phyloP scores from a whole-genome alignment of 2,329 filamentous ascomycete species.

The Herpotrichia juniperi region DNA sequence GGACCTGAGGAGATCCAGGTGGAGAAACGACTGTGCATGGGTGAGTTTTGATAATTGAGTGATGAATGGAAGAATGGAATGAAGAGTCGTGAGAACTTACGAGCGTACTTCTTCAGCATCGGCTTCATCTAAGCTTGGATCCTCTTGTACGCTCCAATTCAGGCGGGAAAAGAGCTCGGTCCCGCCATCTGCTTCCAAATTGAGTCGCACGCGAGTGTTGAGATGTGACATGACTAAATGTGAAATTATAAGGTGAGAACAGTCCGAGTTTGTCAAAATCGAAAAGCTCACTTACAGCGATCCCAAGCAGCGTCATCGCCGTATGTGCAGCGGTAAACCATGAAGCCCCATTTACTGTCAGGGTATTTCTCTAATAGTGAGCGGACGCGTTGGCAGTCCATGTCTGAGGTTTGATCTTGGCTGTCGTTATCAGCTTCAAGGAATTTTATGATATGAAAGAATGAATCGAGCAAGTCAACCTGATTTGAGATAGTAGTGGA shows the following conservation, averaged over 20 bases:
- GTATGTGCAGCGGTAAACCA: conserved; percentile 19
- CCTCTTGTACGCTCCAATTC: conserved; percentile 16
- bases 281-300: too few relatives aligned
- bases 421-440: too few relatives aligned
- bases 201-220: conserved; percentile 9
- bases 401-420: too few relatives aligned
- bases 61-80: not conserved
- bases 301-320: conserved; percentile 10
- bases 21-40: not conserved
- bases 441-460: too few relatives aligned
- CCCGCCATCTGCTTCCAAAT: conserved; percentile 5
- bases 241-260: too few relatives aligned
- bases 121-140: conserved; percentile 8
- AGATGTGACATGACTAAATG: conserved; percentile 15
- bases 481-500: too few relatives aligned
- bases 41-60: not conserved
- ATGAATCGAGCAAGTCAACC: too few relatives aligned
- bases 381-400: not conserved
- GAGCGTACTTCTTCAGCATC: not conserved
- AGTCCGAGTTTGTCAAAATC: too few relatives aligned
- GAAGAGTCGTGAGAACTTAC: conserved; percentile 2
- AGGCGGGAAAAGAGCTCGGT: conserved; percentile 12
- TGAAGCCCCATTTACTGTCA: conserved; percentile 15
- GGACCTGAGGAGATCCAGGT: not conserved
- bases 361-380: not conserved